Conservation (phyloP, 768 basidiomycete genomes). For the Rhodocollybia butyracea region DNA sequence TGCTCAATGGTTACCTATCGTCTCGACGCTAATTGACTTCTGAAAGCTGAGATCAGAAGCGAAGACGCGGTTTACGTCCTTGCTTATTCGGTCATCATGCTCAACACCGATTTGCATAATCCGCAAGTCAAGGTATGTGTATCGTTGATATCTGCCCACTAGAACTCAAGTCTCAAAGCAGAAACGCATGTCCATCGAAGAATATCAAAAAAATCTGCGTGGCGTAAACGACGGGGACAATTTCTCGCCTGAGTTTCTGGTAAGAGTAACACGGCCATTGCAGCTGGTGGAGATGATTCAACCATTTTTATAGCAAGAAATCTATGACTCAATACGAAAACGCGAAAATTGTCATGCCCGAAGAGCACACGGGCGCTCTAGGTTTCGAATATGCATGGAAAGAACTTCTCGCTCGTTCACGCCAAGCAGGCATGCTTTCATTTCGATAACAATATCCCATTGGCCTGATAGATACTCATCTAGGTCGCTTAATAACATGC, state of each 20-base stretch:
- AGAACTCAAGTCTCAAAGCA: slow-evolving; percentile 28
- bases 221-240: slow-evolving; percentile 87
- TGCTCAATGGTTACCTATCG: background rate
- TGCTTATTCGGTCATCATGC: slow-evolving; percentile 94
- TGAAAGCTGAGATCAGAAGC: slow-evolving; percentile 77
- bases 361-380: slow-evolving; percentile 93
- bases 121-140: slow-evolving; percentile 80
- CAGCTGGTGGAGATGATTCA: background rate
- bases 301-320: slow-evolving; percentile 57
- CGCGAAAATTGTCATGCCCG: slow-evolving; percentile 95
- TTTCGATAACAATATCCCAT: background rate
- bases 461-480: slow-evolving; percentile 8
- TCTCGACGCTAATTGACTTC: background rate
- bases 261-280: slow-evolving; percentile 28
- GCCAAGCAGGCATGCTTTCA: slow-evolving; percentile 61
- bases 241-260: slow-evolving; percentile 85
- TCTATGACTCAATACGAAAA: slow-evolving; percentile 93
- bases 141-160: slow-evolving; percentile 5
- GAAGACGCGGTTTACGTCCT: slow-evolving; percentile 94
- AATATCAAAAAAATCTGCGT: slow-evolving; percentile 87
- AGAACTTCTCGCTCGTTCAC: slow-evolving; percentile 79
- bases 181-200: slow-evolving; percentile 97
- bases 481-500: slow-evolving; percentile 71
- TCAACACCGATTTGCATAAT: slow-evolving; percentile 96
- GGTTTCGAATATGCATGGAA: slow-evolving; percentile 99